Conservation (phyloP, 2,329 filamentous ascomycete genomes). For the Aspergillus alliaceus region DNA sequence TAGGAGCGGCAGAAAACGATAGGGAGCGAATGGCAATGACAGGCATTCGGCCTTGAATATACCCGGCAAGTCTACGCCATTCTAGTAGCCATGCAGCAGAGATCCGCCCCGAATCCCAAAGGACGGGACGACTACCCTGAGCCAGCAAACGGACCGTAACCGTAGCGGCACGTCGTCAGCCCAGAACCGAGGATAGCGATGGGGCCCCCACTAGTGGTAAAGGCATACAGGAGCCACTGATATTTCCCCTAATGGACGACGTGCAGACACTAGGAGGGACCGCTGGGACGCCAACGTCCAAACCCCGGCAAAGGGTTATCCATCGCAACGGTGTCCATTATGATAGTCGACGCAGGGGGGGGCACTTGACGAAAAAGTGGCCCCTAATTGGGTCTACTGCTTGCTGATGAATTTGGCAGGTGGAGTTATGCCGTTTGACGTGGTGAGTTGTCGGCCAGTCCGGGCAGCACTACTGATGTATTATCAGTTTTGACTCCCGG, state of each 20-base stretch:
- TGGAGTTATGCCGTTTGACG: neutral
- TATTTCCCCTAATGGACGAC: neutral
- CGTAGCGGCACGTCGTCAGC: neutral
- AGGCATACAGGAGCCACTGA: neutral
- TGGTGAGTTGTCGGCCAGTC: neutral
- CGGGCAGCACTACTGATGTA: neutral
- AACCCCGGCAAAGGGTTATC: neutral
- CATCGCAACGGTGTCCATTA: neutral
- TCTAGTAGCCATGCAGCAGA: neutral
- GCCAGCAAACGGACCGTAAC: neutral
- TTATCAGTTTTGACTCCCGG: neutral
- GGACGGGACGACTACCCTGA: neutral
- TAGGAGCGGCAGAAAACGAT: neutral
- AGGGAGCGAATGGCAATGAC: neutral
- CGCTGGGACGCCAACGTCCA: neutral
- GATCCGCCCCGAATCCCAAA: neutral
- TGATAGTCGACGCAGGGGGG: neutral
- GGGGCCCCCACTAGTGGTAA: neutral
- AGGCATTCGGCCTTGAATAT: neutral
- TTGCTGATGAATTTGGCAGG: neutral
- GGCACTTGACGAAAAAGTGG: neutral
- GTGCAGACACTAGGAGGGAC: neutral
- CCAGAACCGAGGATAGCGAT: neutral
- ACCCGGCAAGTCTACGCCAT: neutral
- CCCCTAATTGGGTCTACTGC: neutral